phyloP scores from a whole-genome alignment of 192 early-diverging fungal genomes.

The Backusella tarrabulga region DNA sequence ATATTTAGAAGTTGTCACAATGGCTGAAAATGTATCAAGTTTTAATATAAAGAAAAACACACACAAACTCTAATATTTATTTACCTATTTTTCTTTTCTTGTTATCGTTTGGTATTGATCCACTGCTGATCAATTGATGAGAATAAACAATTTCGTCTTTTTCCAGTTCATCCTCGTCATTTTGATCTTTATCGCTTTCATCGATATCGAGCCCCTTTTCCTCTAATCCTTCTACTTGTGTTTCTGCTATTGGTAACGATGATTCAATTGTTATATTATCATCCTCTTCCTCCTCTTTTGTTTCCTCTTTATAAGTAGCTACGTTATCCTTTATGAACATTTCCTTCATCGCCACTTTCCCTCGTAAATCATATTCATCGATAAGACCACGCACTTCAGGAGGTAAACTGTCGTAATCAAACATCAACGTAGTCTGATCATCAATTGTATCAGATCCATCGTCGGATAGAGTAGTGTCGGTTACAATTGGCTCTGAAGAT shows the following conservation, averaged over 20 bases:
- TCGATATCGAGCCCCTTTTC: neutral
- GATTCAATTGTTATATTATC: neutral
- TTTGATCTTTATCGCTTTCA: constrained; percentile 2
- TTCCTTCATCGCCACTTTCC: neutral
- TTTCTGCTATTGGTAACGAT: neutral
- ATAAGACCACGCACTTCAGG: neutral
- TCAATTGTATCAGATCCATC: neutral
- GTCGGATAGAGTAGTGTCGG: neutral
- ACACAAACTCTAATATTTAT: neutral
- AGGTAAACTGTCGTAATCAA: constrained; percentile 23
- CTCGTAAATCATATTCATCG: constrained; percentile 14
- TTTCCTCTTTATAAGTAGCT: neutral
- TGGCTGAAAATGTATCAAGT: constrained; percentile 6
- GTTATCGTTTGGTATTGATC: neutral
- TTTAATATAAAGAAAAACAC: neutral
- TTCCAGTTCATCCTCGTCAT: neutral
- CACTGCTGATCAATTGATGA: neutral
- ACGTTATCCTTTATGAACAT: neutral
- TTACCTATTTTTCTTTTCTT: neutral
- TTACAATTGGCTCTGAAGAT: neutral
- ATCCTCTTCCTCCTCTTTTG: neutral
- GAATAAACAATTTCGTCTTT: neutral
- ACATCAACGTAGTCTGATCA: constrained; percentile 2
- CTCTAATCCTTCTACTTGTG: neutral
- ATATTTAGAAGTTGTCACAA: constrained; percentile 11